These are phyloP conservation scores for Gamsiella multidivaricata DNA, from an alignment of 192 early-diverging fungal species.

Conservation along the genomic window DNA sequence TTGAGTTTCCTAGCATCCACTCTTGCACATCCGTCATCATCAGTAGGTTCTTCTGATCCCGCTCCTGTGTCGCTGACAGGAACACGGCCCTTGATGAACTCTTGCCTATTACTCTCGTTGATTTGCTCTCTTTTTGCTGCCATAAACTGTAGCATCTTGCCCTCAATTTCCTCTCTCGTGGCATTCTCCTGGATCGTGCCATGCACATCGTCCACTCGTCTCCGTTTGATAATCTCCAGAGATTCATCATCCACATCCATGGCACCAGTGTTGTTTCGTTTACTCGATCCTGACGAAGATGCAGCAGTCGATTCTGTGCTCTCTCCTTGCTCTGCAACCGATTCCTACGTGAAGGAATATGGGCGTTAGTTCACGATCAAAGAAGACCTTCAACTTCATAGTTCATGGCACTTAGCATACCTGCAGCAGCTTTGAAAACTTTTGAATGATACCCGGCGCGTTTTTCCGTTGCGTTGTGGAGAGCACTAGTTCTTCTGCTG, in stretches of 20 bases:
- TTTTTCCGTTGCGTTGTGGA: slow-evolving; percentile 21
- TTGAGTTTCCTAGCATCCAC: slow-evolving; percentile 78
- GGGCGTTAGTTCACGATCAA: no score
- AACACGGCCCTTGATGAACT: slow-evolving; percentile 61
- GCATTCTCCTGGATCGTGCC: slow-evolving; percentile 54
- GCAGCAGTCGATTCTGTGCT: background rate
- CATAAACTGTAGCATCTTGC: slow-evolving; percentile 65
- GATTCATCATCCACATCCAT: slow-evolving; percentile 19
- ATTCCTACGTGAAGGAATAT: slow-evolving; percentile 11
- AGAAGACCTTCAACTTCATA: background rate
- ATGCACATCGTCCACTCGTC: slow-evolving; percentile 21
- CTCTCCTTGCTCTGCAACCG: background rate
- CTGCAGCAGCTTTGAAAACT: slow-evolving; percentile 31
- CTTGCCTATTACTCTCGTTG: slow-evolving; percentile 69
- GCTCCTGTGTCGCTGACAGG: slow-evolving; percentile 10
- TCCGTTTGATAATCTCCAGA: slow-evolving; percentile 28
- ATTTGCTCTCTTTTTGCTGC: slow-evolving; percentile 66
- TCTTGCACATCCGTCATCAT: slow-evolving; percentile 69
- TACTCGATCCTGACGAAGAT: slow-evolving; percentile 13
- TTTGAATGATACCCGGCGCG: slow-evolving; percentile 31
- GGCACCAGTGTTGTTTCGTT: slow-evolving; percentile 11
- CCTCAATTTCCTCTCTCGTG: slow-evolving; percentile 59
- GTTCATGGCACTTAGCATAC: background rate
- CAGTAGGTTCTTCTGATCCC: slow-evolving; percentile 9
- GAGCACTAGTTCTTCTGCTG: slow-evolving; percentile 40